These are phyloP conservation scores for Xerocomus spinulosus DNA, from an alignment of 768 basidiomycete species.

Conservation along the genomic window DNA sequence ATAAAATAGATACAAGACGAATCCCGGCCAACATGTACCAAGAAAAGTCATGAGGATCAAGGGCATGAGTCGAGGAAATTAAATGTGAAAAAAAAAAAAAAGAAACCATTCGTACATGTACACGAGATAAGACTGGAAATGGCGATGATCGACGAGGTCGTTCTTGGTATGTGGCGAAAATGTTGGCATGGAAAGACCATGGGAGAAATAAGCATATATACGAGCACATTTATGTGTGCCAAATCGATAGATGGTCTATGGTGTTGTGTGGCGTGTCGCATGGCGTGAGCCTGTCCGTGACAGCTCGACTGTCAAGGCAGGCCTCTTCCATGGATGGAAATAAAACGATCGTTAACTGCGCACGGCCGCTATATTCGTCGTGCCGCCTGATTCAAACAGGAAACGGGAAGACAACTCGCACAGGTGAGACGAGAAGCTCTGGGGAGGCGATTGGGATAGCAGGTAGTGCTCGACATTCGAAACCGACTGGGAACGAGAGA, in stretches of 20 bases:
- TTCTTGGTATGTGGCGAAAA: neutral
- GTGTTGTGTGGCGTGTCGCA: neutral
- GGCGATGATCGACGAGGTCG: neutral
- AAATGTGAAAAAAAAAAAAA: neutral
- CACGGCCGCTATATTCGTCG: conserved; percentile 25
- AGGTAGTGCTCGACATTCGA: conserved; percentile 54
- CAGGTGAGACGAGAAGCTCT: conserved; percentile 20
- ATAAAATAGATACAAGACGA: conserved; percentile 7
- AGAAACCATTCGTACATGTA: conserved; percentile 3
- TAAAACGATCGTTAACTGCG: conserved; percentile 10
- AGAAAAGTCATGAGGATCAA: neutral
- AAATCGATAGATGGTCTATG: neutral
- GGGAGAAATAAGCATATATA: neutral
- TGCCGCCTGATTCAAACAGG: conserved; percentile 21
- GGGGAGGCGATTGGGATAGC: conserved; percentile 32
- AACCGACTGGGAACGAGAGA: conserved; percentile 44
- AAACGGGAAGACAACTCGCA: conserved; percentile 25
- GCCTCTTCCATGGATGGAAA: neutral
- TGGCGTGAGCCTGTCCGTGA: neutral
- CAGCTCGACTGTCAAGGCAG: neutral
- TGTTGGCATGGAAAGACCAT: neutral
- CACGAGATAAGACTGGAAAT: conserved; percentile 11
- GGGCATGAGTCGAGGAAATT: neutral
- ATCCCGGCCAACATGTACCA: conserved; percentile 4
- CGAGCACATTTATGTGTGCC: neutral